Evolutionary conservation across 2,329 filamentous ascomycete genomes (phyloP).

Genomic region (Penicillium sp.): DNA sequence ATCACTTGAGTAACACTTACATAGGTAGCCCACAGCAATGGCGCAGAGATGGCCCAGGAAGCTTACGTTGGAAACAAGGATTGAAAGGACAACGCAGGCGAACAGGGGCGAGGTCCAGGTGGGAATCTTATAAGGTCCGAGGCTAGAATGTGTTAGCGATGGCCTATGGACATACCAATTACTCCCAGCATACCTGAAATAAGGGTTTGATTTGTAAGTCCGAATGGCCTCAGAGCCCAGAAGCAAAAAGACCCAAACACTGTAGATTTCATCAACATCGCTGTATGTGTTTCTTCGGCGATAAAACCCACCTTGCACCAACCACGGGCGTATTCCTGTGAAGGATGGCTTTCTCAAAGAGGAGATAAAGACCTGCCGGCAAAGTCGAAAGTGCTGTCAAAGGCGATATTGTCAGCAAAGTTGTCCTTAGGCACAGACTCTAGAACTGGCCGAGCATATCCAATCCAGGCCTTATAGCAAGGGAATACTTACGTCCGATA

Average conservation of each 20-base stretch:
- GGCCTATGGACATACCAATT: not conserved
- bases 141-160: conserved; percentile 34
- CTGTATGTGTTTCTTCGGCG: not conserved
- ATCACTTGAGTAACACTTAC: conserved; percentile 49
- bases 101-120: conserved; percentile 89
- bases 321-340: conserved; percentile 67
- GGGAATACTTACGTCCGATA: conserved; percentile 68
- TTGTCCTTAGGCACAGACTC: not conserved
- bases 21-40: conserved; percentile 76
- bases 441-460: not conserved
- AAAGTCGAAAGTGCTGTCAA: conserved; percentile 68
- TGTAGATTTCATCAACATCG: conserved; percentile 36
- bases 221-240: conserved; percentile 80
- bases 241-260: conserved; percentile 88
- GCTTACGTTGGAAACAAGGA: conserved; percentile 74
- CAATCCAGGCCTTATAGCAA: not conserved
- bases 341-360: conserved; percentile 70
- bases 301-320: conserved; percentile 65
- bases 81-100: conserved; percentile 66
- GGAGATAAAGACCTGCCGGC: conserved; percentile 73
- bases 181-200: conserved; percentile 53
- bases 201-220: conserved; percentile 74
- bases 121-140: conserved; percentile 66
- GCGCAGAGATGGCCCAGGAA: conserved; percentile 83
- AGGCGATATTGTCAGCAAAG: conserved; percentile 16